phyloP scores from a whole-genome alignment of 2,329 filamentous ascomycete species.

The Davidsoniella virescens region DNA sequence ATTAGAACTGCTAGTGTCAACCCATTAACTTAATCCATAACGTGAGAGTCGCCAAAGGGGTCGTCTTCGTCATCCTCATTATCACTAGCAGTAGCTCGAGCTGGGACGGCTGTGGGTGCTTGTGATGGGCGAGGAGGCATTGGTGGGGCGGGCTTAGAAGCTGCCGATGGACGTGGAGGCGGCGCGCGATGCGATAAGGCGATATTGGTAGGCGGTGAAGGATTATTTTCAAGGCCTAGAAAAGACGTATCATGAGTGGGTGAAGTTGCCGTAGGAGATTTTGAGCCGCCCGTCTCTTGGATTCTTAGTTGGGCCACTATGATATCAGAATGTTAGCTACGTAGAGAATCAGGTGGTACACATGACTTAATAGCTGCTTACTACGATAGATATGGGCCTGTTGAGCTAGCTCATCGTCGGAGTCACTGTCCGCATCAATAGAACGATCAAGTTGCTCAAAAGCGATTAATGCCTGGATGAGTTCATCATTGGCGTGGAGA shows the following conservation, averaged over 20 bases:
- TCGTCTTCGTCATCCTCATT: constrained; percentile 69
- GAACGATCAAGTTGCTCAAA: constrained; percentile 87
- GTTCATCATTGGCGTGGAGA: constrained; percentile 85
- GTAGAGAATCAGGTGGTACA: not conserved
- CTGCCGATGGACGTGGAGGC: constrained; percentile 30
- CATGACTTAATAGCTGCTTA: constrained; percentile 21
- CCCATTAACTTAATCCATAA: constrained; percentile 17
- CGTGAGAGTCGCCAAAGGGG: constrained; percentile 55
- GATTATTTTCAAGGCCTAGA: constrained; percentile 17
- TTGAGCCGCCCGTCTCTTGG: constrained; percentile 28
- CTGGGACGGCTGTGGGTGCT: constrained; percentile 20
- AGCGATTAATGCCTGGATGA: constrained; percentile 84
- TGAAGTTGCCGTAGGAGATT: constrained; percentile 25
- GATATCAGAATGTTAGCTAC: constrained; percentile 14
- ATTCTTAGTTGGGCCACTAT: constrained; percentile 37
- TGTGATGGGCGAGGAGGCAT: constrained; percentile 28
- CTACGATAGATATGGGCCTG: constrained; percentile 49
- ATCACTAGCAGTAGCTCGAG: constrained; percentile 27
- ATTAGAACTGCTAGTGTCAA: not conserved
- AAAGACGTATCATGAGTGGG: constrained; percentile 25
- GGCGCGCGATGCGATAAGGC: constrained; percentile 15
- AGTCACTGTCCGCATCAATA: constrained; percentile 59
- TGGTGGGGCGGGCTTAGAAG: constrained; percentile 34
- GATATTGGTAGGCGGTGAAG: constrained; percentile 19
- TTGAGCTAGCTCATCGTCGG: constrained; percentile 50